phyloP scores from a whole-genome alignment of 2,329 filamentous ascomycete genomes.

The Dactylellina haptotyla region DNA sequence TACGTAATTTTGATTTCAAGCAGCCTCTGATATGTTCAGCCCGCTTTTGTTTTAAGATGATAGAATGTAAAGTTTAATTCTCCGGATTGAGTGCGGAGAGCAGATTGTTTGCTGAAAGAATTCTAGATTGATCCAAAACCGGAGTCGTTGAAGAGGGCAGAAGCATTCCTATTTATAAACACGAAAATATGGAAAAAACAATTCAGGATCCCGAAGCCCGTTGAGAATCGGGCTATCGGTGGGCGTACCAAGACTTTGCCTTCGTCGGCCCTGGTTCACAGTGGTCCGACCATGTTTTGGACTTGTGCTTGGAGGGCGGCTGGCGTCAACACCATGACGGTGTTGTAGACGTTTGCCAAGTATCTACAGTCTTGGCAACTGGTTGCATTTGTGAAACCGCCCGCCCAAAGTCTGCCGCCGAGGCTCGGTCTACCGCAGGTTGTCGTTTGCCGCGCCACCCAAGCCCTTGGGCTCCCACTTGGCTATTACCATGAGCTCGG shows the following conservation, averaged over 20 bases:
- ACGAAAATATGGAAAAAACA: not conserved
- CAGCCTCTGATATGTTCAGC: not conserved
- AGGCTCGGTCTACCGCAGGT: conserved; percentile 16
- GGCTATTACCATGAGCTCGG: conserved; percentile 31
- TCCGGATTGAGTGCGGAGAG: conserved; percentile 44
- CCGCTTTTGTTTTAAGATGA: not conserved
- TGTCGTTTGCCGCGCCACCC: conserved; percentile 23
- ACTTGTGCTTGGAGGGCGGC: conserved; percentile 19
- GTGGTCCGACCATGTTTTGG: conserved; percentile 25
- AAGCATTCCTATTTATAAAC: conserved; percentile 48
- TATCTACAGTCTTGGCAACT: conserved; percentile 49
- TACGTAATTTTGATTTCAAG: too few species aligned
- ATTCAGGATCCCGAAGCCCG: conserved; percentile 23
- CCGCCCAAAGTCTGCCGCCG: conserved; percentile 23
- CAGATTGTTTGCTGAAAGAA: conserved; percentile 33
- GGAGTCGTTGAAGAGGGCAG: conserved; percentile 22
- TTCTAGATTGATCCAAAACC: conserved; percentile 46
- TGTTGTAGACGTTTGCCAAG: conserved; percentile 49
- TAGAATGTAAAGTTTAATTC: conserved; percentile 14
- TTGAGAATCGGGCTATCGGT: conserved; percentile 13
- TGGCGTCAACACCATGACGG: conserved; percentile 46
- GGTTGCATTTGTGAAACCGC: conserved; percentile 8
- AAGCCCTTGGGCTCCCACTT: conserved; percentile 34
- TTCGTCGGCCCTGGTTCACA: not conserved
- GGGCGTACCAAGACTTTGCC: conserved; percentile 25